Evolutionary conservation across 1,284 basidiomycete genomes (phyloP), one percentile per base, ranked within the genome.

Genomic region (Ganoderma sinense): DNA sequence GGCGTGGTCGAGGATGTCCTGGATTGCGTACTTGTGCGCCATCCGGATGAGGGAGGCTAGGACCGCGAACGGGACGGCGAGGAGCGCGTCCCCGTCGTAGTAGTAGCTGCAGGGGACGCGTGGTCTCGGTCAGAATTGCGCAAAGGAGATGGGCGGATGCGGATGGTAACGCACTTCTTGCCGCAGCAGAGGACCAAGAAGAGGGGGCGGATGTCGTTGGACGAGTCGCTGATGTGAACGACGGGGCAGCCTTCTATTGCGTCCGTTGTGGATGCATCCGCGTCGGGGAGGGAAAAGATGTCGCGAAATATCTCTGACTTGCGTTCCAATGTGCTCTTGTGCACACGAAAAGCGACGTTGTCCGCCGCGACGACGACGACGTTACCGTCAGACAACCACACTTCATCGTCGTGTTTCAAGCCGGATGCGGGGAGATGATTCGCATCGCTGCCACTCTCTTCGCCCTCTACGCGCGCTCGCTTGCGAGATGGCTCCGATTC

Each of bases 231-330:
- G 13, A 76, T 36, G 10, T 65, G 59, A 18, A 76, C 71, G 1
- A 69, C 33, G 5, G 73, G 71, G 62, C 67, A 71, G 0, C 65
- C 74, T 2, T 73, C 74, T 16, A 76, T 63, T 10, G 29, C 65
- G 13, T 70, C 72, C 14, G 26, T 29, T 11, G 59, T 61, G 2
- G 55, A 29, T 16, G 62, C 59, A 16, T 48, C 64, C n/a, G 70
- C 65, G n/a, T 65, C 65, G 2, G 73, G 70, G 7, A 75, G 53
- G 5, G 26, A 53, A 63, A 76, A 72, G 45, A 75, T 61, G 53
- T 70, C 74, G 20, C 69, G 58, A 55, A 76, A 75, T 0, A 74
- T 67, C 13, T 67, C 67, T 7, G 75, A 76, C 2, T 60, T 63
- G 14, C 61, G 66, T 4, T 72, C 45, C 5, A 76, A 68, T 53